Evolutionary conservation across 2,329 filamentous ascomycete species (phyloP).

Genomic region (Monosporascus sp.): DNA sequence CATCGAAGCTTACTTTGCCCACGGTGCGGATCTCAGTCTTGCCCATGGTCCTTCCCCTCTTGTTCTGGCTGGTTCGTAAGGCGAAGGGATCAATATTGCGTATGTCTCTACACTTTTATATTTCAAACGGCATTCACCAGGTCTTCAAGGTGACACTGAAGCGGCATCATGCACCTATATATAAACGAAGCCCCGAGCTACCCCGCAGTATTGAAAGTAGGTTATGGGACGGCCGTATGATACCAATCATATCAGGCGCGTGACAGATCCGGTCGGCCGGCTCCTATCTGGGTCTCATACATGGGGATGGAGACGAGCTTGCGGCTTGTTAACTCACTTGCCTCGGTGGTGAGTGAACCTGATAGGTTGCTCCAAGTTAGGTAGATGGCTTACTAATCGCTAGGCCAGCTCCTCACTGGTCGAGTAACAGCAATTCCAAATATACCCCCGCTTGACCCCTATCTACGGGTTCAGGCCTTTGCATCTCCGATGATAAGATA

Average conservation of each 20-base stretch:
- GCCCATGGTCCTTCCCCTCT: slow-evolving; percentile 23
- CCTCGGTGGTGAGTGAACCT: background rate
- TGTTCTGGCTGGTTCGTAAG: background rate
- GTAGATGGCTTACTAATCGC: background rate
- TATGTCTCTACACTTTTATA: too few relatives aligned
- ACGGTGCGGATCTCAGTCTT: slow-evolving; percentile 59
- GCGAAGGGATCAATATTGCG: background rate
- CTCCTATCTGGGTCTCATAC: background rate
- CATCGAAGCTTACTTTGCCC: slow-evolving; percentile 67
- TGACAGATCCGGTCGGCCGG: background rate
- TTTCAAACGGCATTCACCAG: too few relatives aligned
- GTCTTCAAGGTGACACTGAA: too few relatives aligned
- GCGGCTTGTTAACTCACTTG: background rate
- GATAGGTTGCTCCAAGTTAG: background rate
- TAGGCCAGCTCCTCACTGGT: background rate
- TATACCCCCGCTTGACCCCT: background rate
- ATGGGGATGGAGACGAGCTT: background rate
- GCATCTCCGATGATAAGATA: background rate
- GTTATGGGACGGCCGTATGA: too few relatives aligned
- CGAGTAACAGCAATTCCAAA: background rate
- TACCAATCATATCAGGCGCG: background rate
- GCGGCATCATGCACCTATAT: too few relatives aligned
- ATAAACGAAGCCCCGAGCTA: too few relatives aligned
- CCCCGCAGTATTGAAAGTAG: too few relatives aligned
- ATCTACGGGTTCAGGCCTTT: background rate